Evolutionary conservation across 495 filamentous ascomycete species (phyloP), one percentile per base, ranked within the genome.

Genomic region (Neurospora tetraspora): DNA sequence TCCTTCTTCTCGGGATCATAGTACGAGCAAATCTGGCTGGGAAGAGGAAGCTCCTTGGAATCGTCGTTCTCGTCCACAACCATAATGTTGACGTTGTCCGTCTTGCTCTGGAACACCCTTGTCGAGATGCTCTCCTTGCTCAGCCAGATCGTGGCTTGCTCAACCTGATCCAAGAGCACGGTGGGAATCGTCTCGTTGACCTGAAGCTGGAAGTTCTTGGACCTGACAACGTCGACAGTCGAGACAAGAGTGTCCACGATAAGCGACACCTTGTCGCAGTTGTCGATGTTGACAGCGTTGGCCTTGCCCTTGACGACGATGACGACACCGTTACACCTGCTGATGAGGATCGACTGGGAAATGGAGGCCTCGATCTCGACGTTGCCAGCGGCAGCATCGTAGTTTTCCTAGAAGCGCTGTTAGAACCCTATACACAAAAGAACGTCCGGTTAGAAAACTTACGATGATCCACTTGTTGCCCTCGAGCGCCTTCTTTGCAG

Each of bases 381-480:
- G 61, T 92, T 88, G 1, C 88, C 85, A 16, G 83, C 74, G n/a
- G 90, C 89, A 73, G 89, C 91, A 39, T 98, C 94, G 78, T 89
- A 97, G 84, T 99, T 94, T 85, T 98, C 96, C 90, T 91, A 68
- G 27, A 38, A 65, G 11, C 10, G 53, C 8, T 14, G 38, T 76
- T 31, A 74, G 47, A 39, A 31, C 18, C 16, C n/a, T 11, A 18
- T 39, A 10, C 39, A 39, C 43, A 8, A 11, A 42, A 39, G 34
- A 53, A 39, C 27, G 9, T 5, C 7, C 36, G 20, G 12, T 6
- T 47, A 7, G 11, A 14, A 12, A 20, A 77, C 82, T 75, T 83
- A 92, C 90, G 76, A 99, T 88, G 70, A 91, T 86, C 96, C 96
- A 99, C 82, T 98, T 98, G 81, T 92, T 97, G 73, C 94, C 94